Evolutionary conservation across 805 yeast genomes (phyloP), one percentile per base, ranked within the genome.

Genomic region (Candida maltosa): DNA sequence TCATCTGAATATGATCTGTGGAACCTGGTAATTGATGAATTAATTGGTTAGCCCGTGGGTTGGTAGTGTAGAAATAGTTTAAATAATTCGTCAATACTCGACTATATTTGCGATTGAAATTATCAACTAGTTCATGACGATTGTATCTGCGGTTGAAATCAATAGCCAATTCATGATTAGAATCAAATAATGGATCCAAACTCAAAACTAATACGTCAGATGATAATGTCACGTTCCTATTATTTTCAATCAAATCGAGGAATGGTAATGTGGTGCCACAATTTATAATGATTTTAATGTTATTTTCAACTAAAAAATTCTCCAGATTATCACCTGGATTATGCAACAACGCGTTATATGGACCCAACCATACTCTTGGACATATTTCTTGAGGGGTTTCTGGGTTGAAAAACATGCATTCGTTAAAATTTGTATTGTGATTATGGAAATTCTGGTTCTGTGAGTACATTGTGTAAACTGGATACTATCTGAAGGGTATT

Each of bases 231-330:
- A 56, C 48, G 22, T 35, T 43, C 4, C 31, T 27, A 19, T 36
- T 33, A 8, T 40, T 16, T 14, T 55, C 52, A 12, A 66, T 37
- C 12, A 41, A 45, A n/a, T 44, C 37, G 18, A 66, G 47, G 35
- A 66, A 66, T 14, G 35, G 42, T 29, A 42, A 40, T 1, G 70
- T 63, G 12, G 57, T 43, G 3, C 61, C 58, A 38, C 71, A 66
- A 45, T 66, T 66, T 31, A 66, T 57, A 20, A 66, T 50, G 11
- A 66, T 59, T 43, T 66, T 62, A 31, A 63, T 55, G 32, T 62
- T 60, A 30, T 44, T 41, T 19, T 39, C 28, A 11, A 40, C 38
- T 17, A 60, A 36, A 35, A 51, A 48, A 7, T 39, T 31, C 11
- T 11, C 25, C 8, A 26, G 19, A 15, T 20, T 20, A n/a, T 32